Conservation (phyloP, 805 yeast species). For the Sugiyamaella boreocaroliniensis region DNA sequence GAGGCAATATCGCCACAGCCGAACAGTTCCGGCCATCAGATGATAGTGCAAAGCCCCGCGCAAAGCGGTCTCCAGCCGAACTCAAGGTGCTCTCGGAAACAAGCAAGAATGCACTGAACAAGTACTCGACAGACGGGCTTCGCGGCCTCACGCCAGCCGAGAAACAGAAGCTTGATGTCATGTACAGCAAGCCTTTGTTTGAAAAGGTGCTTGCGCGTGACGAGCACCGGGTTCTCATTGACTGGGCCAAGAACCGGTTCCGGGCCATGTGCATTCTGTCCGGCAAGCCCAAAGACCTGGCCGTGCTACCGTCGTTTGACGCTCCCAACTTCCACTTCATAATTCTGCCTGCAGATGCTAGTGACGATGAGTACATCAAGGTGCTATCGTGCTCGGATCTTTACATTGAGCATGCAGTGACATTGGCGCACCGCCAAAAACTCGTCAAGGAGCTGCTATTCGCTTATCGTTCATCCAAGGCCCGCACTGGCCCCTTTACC, state of each 20-base stretch:
- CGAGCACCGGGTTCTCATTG: slow-evolving; percentile 59
- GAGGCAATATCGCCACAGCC: slow-evolving; percentile 41
- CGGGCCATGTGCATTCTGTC: slow-evolving; percentile 53
- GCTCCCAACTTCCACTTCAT: slow-evolving; percentile 24
- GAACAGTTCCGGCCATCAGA: slow-evolving; percentile 33
- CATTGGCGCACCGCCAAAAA: slow-evolving; percentile 35
- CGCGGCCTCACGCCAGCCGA: slow-evolving; percentile 23
- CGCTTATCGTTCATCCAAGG: not conserved
- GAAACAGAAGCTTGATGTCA: slow-evolving; percentile 43
- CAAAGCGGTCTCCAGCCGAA: slow-evolving; percentile 9
- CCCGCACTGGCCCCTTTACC: slow-evolving; percentile 6
- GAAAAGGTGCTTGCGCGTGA: slow-evolving; percentile 38
- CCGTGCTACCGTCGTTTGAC: slow-evolving; percentile 25
- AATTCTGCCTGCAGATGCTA: slow-evolving; percentile 37
- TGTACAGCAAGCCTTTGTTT: slow-evolving; percentile 47
- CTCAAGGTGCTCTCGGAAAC: slow-evolving; percentile 5
- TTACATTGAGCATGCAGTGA: slow-evolving; percentile 50
- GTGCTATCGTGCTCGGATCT: slow-evolving; percentile 44
- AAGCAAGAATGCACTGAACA: slow-evolving; percentile 3
- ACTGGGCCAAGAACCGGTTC: slow-evolving; percentile 61
- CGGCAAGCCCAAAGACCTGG: slow-evolving; percentile 39
- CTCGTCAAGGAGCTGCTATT: slow-evolving; percentile 35
- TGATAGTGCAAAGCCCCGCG: not conserved
- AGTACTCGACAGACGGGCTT: slow-evolving; percentile 8
- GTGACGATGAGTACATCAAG: slow-evolving; percentile 41